phyloP scores from a whole-genome alignment of 768 basidiomycete species.

The Russula emetica region DNA sequence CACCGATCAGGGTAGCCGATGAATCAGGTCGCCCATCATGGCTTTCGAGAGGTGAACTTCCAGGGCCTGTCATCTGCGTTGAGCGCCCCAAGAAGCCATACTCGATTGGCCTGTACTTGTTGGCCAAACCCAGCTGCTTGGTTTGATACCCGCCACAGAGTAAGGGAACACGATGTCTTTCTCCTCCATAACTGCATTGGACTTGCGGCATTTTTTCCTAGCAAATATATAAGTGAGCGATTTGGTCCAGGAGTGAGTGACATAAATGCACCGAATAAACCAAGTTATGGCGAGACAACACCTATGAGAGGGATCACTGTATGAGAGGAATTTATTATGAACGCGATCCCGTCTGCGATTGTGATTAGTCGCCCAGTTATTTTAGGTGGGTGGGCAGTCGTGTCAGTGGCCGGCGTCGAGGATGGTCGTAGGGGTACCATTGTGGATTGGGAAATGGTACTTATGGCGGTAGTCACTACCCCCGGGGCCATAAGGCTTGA shows the following conservation, averaged over 20 bases:
- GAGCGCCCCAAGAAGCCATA: slow-evolving; percentile 24
- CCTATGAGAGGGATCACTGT: slow-evolving; percentile 13
- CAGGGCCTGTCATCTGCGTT: slow-evolving; percentile 6
- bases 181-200: slow-evolving; percentile 8
- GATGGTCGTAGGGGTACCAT: neutral
- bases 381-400: neutral
- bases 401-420: neutral
- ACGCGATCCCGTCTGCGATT: neutral
- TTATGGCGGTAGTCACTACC: neutral
- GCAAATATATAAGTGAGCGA: neutral
- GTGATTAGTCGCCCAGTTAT: neutral
- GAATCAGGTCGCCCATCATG: slow-evolving; percentile 13
- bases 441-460: neutral
- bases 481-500: neutral
- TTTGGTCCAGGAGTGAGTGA: neutral
- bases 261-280: slow-evolving; percentile 21
- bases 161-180: slow-evolving; percentile 24
- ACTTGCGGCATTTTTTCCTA: slow-evolving; percentile 19
- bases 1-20: slow-evolving; percentile 9
- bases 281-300: slow-evolving; percentile 17
- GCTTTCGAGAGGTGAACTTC: slow-evolving; percentile 8
- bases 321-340: slow-evolving; percentile 12
- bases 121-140: slow-evolving; percentile 12
- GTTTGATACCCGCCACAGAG: slow-evolving; percentile 18
- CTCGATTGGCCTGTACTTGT: slow-evolving; percentile 24